Conservation (phyloP, 2,329 filamentous ascomycete genomes). For the Beauveria sp. region DNA sequence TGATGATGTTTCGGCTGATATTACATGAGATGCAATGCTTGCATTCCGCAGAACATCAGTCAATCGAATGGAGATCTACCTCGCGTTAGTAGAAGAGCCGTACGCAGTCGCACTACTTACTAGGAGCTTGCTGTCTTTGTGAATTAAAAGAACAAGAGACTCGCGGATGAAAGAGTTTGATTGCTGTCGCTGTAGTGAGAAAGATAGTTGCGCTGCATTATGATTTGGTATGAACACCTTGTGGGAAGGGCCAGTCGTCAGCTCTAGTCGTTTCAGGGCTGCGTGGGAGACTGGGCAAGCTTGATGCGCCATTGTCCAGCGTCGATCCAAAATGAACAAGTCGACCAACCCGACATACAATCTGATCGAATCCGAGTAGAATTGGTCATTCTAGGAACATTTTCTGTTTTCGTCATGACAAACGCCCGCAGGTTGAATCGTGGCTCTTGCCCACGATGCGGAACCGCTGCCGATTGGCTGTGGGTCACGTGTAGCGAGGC, state of each 20-base stretch:
- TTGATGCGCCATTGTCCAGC: neutral
- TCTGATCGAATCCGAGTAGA: neutral
- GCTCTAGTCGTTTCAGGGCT: neutral
- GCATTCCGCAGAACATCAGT: slow-evolving; percentile 5
- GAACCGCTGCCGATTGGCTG: slow-evolving; percentile 11
- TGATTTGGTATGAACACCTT: slow-evolving; percentile 1
- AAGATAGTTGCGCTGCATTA: neutral
- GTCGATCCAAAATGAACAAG: neutral
- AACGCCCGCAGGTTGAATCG: neutral
- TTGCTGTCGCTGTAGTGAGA: neutral
- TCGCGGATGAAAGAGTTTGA: neutral
- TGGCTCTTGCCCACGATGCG: neutral
- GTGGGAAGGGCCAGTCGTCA: neutral
- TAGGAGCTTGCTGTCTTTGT: slow-evolving; percentile 3
- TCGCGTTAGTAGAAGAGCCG: neutral
- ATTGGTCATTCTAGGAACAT: neutral
- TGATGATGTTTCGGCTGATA: slow-evolving; percentile 12
- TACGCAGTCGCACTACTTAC: neutral
- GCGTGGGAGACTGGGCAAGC: neutral
- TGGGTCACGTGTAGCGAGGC: slow-evolving; percentile 5
- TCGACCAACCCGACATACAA: neutral
- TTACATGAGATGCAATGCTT: neutral
- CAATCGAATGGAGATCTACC: slow-evolving; percentile 5
- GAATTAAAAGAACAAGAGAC: neutral
- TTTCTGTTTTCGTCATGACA: neutral